phyloP scores from a whole-genome alignment of 305 asterid genomes.

The Fraxinus paxiana region DNA sequence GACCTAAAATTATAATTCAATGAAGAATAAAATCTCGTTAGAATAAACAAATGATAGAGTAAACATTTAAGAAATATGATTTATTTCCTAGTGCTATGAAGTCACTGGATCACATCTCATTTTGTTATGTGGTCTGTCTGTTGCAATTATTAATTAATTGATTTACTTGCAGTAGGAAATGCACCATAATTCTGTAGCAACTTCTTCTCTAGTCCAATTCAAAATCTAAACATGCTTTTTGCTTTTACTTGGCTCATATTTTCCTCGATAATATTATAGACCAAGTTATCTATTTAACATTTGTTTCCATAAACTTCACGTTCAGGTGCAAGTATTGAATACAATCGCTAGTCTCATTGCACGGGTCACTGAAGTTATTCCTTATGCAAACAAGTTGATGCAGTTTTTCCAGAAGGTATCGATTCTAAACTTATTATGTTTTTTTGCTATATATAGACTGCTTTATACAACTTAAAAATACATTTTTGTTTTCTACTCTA shows the following conservation, averaged over 20 bases:
- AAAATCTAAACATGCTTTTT: background rate
- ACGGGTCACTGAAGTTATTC: constrained; percentile 61
- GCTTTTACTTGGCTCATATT: background rate
- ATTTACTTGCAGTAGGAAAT: constrained; percentile 6
- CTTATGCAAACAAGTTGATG: constrained; percentile 76
- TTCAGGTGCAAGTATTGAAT: constrained; percentile 91
- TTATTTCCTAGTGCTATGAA: background rate
- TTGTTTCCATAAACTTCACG: constrained; percentile 13
- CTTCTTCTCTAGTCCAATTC: constrained; percentile 16
- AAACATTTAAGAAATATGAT: background rate
- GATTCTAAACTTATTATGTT: background rate
- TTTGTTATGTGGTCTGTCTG: background rate
- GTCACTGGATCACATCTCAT: background rate
- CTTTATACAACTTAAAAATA: background rate
- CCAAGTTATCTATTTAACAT: constrained; percentile 11
- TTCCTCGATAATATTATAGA: background rate
- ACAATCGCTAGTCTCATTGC: constrained; percentile 80
- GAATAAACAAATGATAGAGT: background rate
- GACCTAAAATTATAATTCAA: background rate
- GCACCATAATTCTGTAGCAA: constrained; percentile 3
- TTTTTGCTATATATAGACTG: constrained; percentile 11
- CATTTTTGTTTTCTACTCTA: constrained; percentile 8
- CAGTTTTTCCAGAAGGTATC: constrained; percentile 83
- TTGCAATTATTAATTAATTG: background rate
- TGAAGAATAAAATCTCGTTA: background rate